Evolutionary conservation across 2,329 filamentous ascomycete genomes (phyloP), one percentile per base, ranked within the genome.

Genomic region (Fusarium decemcellulare): DNA sequence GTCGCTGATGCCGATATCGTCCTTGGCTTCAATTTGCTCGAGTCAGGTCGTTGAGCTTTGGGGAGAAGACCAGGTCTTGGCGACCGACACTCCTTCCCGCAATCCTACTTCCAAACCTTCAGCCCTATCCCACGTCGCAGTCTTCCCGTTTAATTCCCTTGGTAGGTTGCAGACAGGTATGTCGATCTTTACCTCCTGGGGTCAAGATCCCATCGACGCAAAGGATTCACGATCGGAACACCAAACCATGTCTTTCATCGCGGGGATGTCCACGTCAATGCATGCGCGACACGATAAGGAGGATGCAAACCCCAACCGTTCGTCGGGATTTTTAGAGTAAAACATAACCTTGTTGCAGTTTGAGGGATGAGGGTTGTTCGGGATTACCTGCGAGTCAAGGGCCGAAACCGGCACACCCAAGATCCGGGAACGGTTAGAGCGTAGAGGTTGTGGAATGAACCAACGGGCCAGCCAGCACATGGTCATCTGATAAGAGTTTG

Each of bases 111-210:
- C 29, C 48, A 30, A 42, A 2, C 16, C 14, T 14, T 54, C 51
- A 54, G 51, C 51, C 51, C 29, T 54, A 54, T 36, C 51, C 43
- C 51, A 23, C 16, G 39, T 42, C 18, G 12, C 51, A 54, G 23
- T 54, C 29, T 30, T n/a, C n/a, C 32, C 32, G 32, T 23, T 34
- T 51, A 51, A 29, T 32, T 51, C 32, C 47, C 47, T 48, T 15
- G 30, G 27, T 36, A 8, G 47, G 6, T 8, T 52, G 18, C 48
- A 34, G 32, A 52, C 34, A 23, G 18, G 6, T 18, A 52, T 14
- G 51, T 34, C 51, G 51, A 54, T 54, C 51, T 43, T 54, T 14
- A 30, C 37, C 50, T 40, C 5, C 27, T 42, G n/a, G 18, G 39
- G 51, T 43, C 39, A 43, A 54, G 51, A 44, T 44, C 16, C 18